Evolutionary conservation across 768 basidiomycete species (phyloP), one percentile per base, ranked within the genome.

Genomic region (Amanita phalloides): DNA sequence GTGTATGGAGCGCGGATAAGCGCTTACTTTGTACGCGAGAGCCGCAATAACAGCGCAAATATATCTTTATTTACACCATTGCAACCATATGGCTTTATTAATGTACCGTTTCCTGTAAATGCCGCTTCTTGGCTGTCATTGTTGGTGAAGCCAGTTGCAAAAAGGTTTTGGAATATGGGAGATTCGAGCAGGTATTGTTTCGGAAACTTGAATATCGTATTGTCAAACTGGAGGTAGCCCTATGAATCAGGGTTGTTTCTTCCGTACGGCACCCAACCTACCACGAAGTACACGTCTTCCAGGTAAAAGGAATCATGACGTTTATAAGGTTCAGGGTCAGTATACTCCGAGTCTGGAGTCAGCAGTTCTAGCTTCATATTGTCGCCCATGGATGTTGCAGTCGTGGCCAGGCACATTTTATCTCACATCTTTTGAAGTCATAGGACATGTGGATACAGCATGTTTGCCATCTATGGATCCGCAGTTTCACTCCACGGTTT

Each of bases 131-230:
- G 39, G 17, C 2, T 41, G 17, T 17, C 39, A 17, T 17, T 17
- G 38, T 13, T 41, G 21, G 6, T 4, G 20, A 21, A 4, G 20
- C n/a, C 21, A 2, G 6, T 28, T 47, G 17, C 33, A 5, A 48
- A 37, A 20, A 38, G 33, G 11, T n/a, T 3, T 36, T 28, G 32
- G 35, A 48, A 36, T 37, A 37, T 37, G 13, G 47, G 47, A 21
- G 47, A 48, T 8, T 48, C 47, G 11, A 36, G 47, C n/a, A 48
- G 23, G 13, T 48, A 48, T 6, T 20, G 33, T 8, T 37, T 35
- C 2, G 47, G 47, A 20, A 48, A n/a, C 21, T 48, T 48, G 47
- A 48, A 48, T 17, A 48, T 36, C 23, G 32, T 48, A 4, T 48
- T 26, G 11, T 48, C 35, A 14, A 48, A 35, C 47, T 48, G 33